Conservation (phyloP, 352 stramenopile genomes). For the Globisporangium carolinianum region DNA sequence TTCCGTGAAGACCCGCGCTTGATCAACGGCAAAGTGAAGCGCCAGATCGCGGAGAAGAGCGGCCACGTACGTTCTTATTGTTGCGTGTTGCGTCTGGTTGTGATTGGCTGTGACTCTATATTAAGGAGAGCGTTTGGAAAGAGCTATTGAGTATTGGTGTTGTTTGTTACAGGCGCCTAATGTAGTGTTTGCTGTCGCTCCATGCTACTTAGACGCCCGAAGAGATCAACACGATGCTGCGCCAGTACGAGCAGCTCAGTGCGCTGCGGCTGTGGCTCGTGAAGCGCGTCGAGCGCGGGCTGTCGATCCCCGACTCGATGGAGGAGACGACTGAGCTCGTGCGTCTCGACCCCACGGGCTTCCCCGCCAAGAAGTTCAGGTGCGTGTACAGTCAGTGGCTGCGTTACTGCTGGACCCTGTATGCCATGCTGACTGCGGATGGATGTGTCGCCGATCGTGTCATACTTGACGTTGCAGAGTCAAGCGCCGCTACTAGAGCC, state of each 20-base stretch:
- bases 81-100: not conserved
- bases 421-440: not conserved
- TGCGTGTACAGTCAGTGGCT: conserved; percentile 13
- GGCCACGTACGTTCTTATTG: conserved; percentile 39
- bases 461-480: conserved; percentile 20
- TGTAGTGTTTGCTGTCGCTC: too few species aligned
- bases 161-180: not conserved
- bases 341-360: conserved; percentile 78
- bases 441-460: not conserved
- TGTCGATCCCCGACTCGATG: conserved; percentile 65
- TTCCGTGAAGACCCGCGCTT: conserved; percentile 62
- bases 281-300: conserved; percentile 74
- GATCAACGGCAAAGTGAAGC: conserved; percentile 82
- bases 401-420: too few species aligned
- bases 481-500: conserved; percentile 58
- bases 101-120: not conserved
- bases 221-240: conserved; percentile 85
- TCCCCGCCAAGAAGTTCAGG: conserved; percentile 79
- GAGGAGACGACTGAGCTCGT: conserved; percentile 77
- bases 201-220: conserved; percentile 40
- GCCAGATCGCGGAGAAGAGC: conserved; percentile 73
- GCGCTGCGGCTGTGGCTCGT: conserved; percentile 69
- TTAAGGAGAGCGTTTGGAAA: not conserved
- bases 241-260: conserved; percentile 77
- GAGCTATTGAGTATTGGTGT: not conserved